Conservation (phyloP, 2,329 filamentous ascomycete species). For the Diaporthe ilicicola region DNA sequence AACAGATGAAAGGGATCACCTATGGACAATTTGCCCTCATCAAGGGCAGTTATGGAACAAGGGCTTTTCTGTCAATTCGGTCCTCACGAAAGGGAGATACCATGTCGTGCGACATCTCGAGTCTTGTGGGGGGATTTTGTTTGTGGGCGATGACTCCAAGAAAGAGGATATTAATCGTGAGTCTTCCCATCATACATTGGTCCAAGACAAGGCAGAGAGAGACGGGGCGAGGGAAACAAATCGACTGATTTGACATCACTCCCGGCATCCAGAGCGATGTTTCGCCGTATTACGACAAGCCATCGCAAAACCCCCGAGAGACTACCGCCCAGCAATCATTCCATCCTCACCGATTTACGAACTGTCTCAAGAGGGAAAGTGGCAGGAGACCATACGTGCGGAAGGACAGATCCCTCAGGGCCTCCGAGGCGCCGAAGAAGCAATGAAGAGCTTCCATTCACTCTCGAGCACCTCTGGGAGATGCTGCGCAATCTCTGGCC, state of each 20-base stretch:
- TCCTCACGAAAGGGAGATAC: neutral
- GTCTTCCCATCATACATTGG: neutral
- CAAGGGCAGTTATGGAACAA: neutral
- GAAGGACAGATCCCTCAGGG: constrained; percentile 72
- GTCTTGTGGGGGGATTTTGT: neutral
- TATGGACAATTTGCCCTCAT: neutral
- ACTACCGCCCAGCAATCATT: neutral
- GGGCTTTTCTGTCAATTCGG: neutral
- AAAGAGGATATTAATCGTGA: neutral
- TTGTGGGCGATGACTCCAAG: neutral
- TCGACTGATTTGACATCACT: neutral
- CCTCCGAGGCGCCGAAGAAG: neutral
- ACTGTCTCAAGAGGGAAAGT: neutral
- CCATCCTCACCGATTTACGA: neutral
- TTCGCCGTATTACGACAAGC: neutral
- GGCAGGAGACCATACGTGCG: constrained; percentile 65
- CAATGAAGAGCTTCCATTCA: neutral
- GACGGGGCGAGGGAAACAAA: neutral
- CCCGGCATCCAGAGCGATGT: neutral
- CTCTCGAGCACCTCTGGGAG: neutral
- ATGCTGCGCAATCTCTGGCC: constrained; percentile 5
- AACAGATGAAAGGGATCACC: neutral
- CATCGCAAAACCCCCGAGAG: neutral
- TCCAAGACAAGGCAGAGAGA: neutral
- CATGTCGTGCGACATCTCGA: neutral